phyloP scores from a whole-genome alignment of 305 asterid genomes.

The Ilex paraguariensis region DNA sequence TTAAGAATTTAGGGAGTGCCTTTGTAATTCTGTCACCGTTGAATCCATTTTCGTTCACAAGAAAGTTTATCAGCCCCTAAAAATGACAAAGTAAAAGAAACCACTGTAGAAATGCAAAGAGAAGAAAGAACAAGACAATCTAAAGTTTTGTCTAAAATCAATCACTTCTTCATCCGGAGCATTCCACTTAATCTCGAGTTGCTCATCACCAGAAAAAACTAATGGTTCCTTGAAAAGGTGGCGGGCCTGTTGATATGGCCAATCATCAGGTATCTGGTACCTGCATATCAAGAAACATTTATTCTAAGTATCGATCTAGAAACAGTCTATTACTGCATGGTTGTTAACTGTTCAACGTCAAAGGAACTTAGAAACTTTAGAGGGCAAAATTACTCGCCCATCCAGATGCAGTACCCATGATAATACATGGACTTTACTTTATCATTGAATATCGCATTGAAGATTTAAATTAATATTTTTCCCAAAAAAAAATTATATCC shows the following conservation, averaged over 20 bases:
- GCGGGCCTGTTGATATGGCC: constrained; percentile 95
- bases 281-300: constrained; percentile 30
- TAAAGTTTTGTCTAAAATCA: constrained; percentile 12
- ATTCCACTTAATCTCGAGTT: constrained; percentile 83
- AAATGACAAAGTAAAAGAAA: constrained; percentile 13
- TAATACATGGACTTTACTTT: too few relatives aligned
- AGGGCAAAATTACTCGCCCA: too few relatives aligned
- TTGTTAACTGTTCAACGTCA: too few relatives aligned
- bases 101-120: constrained; percentile 4
- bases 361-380: constrained; percentile 2
- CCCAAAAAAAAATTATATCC: too few relatives aligned
- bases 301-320: not conserved
- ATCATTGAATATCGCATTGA: too few relatives aligned
- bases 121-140: constrained; percentile 7
- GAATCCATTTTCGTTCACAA: constrained; percentile 92
- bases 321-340: too few relatives aligned
- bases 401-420: too few relatives aligned
- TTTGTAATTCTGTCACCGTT: constrained; percentile 80
- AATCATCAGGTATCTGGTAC: constrained; percentile 88
- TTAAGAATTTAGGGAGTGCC: constrained; percentile 32
- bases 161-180: constrained; percentile 95
- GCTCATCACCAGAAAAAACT: constrained; percentile 54
- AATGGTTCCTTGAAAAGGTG: constrained; percentile 88
- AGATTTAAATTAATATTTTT: too few relatives aligned
- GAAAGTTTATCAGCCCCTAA: constrained; percentile 75